Conservation (phyloP, 768 basidiomycete species). For the Naganishia vaughanmartiniae region DNA sequence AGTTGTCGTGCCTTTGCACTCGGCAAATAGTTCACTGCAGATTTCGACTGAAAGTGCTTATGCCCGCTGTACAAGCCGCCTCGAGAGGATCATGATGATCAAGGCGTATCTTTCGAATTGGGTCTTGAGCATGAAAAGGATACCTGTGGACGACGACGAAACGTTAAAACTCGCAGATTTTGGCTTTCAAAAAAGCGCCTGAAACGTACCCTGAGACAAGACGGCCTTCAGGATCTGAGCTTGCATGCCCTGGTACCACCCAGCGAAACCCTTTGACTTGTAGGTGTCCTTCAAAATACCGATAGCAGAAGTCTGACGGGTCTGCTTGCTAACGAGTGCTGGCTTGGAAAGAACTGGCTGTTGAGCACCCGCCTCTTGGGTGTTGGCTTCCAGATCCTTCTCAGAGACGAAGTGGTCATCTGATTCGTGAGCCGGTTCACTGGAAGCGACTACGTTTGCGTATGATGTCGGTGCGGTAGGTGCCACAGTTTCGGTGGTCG, state of each 20-base stretch:
- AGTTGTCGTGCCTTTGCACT: not conserved
- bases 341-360: not conserved
- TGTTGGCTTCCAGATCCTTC: conserved; percentile 46
- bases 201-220: conserved; percentile 72
- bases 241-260: conserved; percentile 98
- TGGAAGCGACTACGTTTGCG: conserved; percentile 30
- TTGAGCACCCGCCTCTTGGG: conserved; percentile 43
- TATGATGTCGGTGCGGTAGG: conserved; percentile 18
- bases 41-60: not conserved
- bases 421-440: conserved; percentile 29
- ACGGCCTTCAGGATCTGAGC: conserved; percentile 96
- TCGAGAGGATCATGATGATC: conserved; percentile 58
- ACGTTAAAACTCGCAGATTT: not conserved
- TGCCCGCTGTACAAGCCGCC: conserved; percentile 13
- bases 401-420: conserved; percentile 25
- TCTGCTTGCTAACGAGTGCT: conserved; percentile 13
- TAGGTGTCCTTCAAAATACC: conserved; percentile 71
- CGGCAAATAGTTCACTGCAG: not conserved
- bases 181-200: not conserved
- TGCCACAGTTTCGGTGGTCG: conserved; percentile 1
- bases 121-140: conserved; percentile 96
- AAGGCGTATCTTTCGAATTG: conserved; percentile 89
- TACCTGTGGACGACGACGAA: conserved; percentile 39
- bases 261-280: conserved; percentile 73
- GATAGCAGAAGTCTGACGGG: conserved; percentile 56